These are phyloP conservation scores for Cryphonectria radicalis DNA, from an alignment of 2,329 filamentous ascomycete genomes.

Conservation along the genomic window DNA sequence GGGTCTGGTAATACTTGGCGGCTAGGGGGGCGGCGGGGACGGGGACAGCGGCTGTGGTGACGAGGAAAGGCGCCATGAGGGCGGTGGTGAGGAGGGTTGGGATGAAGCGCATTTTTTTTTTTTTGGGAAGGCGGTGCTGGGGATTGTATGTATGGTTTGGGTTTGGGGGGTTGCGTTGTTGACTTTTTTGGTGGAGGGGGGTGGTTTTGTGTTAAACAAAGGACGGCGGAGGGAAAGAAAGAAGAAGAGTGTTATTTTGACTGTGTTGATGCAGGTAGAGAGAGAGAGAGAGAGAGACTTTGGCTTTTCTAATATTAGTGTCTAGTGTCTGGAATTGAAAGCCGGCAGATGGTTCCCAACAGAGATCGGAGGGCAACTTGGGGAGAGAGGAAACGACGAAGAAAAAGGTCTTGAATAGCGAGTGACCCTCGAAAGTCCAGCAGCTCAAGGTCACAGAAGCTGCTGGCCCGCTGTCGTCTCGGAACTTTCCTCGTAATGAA, in stretches of 20 bases:
- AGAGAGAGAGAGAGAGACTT: not conserved
- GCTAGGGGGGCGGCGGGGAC: not conserved
- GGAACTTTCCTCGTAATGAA: no score
- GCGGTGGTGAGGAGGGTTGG: not conserved
- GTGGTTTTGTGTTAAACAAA: not conserved
- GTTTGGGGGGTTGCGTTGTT: not conserved
- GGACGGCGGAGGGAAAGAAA: no score
- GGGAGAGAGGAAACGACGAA: not conserved
- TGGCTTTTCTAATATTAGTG: no score
- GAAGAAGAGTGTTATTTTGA: no score
- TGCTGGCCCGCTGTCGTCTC: no score
- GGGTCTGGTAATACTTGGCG: slow-evolving; percentile 14
- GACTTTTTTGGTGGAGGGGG: not conserved
- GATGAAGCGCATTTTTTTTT: not conserved
- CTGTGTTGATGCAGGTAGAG: no score
- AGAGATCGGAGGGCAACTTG: not conserved
- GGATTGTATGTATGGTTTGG: not conserved
- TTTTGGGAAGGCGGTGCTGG: not conserved
- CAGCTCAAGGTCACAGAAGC: no score
- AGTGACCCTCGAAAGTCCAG: no score
- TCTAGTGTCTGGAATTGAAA: not conserved
- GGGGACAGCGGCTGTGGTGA: not conserved
- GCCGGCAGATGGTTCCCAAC: not conserved
- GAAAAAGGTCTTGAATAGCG: not conserved
- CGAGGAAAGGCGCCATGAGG: slow-evolving; percentile 2